These are phyloP conservation scores for Fusarium nygamai DNA, from an alignment of 2,329 filamentous ascomycete genomes.

Conservation along the genomic window DNA sequence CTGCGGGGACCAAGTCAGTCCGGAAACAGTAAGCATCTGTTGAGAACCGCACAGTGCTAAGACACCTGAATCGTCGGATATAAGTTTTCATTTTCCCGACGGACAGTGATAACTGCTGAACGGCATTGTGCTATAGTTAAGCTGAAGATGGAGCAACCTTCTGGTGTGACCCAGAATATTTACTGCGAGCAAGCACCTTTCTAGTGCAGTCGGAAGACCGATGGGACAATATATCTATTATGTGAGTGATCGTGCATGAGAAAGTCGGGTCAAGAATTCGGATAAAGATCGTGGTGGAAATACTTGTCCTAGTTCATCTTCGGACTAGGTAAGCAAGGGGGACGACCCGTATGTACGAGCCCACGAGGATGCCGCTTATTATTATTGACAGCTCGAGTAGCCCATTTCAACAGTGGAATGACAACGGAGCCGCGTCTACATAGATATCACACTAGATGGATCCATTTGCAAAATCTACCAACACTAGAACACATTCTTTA, in stretches of 20 bases:
- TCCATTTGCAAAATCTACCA: not conserved
- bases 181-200: not conserved
- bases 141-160: not conserved
- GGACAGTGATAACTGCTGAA: not conserved
- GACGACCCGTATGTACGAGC: slow-evolving; percentile 1
- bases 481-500: slow-evolving; percentile 5
- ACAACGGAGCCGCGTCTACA: slow-evolving; percentile 2
- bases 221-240: not conserved
- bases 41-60: slow-evolving; percentile 6
- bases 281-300: slow-evolving; percentile 2
- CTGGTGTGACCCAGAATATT: not conserved
- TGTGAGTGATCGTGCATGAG: not conserved
- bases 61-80: slow-evolving; percentile 2
- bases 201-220: not conserved
- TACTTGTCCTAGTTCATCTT: slow-evolving; percentile 19
- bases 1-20: not conserved
- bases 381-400: slow-evolving; percentile 26
- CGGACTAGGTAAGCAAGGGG: slow-evolving; percentile 8
- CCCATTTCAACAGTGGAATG: slow-evolving; percentile 14
- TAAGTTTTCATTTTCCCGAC: not conserved
- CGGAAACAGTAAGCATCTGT: not conserved
- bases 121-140: not conserved
- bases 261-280: slow-evolving; percentile 1
- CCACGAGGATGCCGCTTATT: slow-evolving; percentile 18
- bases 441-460: slow-evolving; percentile 1